Conservation (phyloP, 495 filamentous ascomycete genomes). For the Cenococcum geophilum region DNA sequence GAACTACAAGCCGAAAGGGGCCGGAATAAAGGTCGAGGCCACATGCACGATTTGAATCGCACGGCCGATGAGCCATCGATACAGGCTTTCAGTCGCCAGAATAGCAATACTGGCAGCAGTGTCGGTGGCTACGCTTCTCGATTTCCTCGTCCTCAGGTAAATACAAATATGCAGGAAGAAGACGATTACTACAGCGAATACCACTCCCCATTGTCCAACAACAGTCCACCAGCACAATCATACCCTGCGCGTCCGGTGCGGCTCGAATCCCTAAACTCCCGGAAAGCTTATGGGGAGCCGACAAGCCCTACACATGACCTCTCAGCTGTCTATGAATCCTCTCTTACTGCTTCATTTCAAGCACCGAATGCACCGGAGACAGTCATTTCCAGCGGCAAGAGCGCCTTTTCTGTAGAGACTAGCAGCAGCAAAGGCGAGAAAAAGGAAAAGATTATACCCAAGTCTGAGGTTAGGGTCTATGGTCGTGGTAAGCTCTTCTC, state of each 20-base stretch:
- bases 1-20: slow-evolving; percentile 19
- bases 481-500: slow-evolving; percentile 36
- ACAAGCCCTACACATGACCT: slow-evolving; percentile 24
- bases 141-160: neutral
- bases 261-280: slow-evolving; percentile 15
- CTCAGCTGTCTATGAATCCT: slow-evolving; percentile 21
- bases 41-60: neutral
- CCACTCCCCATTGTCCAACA: slow-evolving; percentile 22
- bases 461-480: slow-evolving; percentile 36
- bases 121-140: slow-evolving; percentile 11
- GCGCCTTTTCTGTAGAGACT: slow-evolving; percentile 26
- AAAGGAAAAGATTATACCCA: slow-evolving; percentile 34
- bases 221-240: slow-evolving; percentile 6
- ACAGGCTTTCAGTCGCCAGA: slow-evolving; percentile 16
- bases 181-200: slow-evolving; percentile 25
- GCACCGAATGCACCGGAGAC: slow-evolving; percentile 15
- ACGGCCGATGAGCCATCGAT: slow-evolving; percentile 11
- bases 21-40: slow-evolving; percentile 5
- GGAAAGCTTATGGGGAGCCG: neutral
- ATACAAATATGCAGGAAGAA: slow-evolving; percentile 8
- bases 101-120: slow-evolving; percentile 10
- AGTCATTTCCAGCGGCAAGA: slow-evolving; percentile 25
- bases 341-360: slow-evolving; percentile 23
- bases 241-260: slow-evolving; percentile 20
- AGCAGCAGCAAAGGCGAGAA: slow-evolving; percentile 27